These are phyloP conservation scores for Schizochytrium sp. DNA, from an alignment of 108 stramenopile genomes.

Conservation along the genomic window DNA sequence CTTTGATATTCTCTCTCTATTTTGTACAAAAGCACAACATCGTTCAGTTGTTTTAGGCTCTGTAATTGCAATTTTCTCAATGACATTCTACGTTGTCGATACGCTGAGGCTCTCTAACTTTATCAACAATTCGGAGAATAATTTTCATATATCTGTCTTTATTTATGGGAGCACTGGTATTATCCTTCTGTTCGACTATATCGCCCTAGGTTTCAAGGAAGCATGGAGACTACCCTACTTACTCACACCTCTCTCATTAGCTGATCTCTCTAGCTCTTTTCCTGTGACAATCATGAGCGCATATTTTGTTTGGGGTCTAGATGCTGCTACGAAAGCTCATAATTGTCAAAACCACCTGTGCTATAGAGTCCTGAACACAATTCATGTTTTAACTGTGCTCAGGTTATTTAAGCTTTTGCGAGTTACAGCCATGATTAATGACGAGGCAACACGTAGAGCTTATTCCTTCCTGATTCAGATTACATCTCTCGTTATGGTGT, in stretches of 20 bases:
- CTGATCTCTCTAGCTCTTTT: not conserved
- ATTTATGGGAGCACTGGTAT: not conserved
- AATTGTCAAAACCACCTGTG: no score
- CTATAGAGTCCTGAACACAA: not conserved
- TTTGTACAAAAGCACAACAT: not conserved
- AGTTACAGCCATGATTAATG: not conserved
- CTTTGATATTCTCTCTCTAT: not conserved
- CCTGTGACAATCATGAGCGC: not conserved
- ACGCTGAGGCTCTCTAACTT: not conserved
- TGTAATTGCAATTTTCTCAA: not conserved
- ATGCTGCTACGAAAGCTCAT: not conserved
- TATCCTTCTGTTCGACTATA: not conserved
- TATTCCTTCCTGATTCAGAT: not conserved
- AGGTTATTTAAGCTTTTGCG: constrained; percentile 33
- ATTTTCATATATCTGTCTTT: not conserved
- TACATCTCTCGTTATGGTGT: constrained; percentile 12
- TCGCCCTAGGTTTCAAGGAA: not conserved
- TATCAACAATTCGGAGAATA: not conserved
- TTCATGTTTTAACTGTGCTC: not conserved
- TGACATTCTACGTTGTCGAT: not conserved
- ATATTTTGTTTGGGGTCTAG: not conserved
- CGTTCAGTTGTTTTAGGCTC: not conserved
- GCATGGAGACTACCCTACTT: not conserved
- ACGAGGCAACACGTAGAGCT: not conserved
- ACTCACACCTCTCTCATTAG: not conserved